Evolutionary conservation across 305 asterid genomes (phyloP).

Genomic region (Striga hermonthica): DNA sequence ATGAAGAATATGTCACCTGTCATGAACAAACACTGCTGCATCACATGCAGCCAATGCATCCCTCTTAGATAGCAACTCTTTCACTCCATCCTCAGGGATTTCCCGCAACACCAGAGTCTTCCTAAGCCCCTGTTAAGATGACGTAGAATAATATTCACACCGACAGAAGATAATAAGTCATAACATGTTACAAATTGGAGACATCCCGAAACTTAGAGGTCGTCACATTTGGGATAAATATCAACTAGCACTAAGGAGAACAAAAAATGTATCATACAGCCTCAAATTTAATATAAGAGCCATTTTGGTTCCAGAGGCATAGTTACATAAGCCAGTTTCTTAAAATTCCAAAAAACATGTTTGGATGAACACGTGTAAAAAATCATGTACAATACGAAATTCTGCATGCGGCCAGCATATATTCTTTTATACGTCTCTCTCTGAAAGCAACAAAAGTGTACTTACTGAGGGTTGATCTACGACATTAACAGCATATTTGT

Average conservation of each 20-base stretch:
- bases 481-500: slow-evolving; percentile 66
- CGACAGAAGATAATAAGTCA: not conserved
- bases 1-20: slow-evolving; percentile 54
- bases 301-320: not conserved
- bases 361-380: slow-evolving; percentile 6
- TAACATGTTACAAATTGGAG: too few species aligned
- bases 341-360: slow-evolving; percentile 4
- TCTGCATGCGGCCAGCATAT: slow-evolving; percentile 14
- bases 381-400: slow-evolving; percentile 5
- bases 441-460: slow-evolving; percentile 25
- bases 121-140: slow-evolving; percentile 55
- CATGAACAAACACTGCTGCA: slow-evolving; percentile 89
- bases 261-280: too few species aligned
- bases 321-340: slow-evolving; percentile 7
- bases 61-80: slow-evolving; percentile 57
- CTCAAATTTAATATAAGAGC: too few species aligned
- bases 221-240: too few species aligned
- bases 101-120: slow-evolving; percentile 84
- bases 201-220: too few species aligned
- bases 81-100: slow-evolving; percentile 78
- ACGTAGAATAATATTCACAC: not conserved
- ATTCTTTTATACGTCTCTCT: not conserved
- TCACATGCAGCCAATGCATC: slow-evolving; percentile 92
- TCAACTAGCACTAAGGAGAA: not conserved
- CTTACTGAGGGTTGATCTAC: slow-evolving; percentile 71